Evolutionary conservation across 805 yeast genomes (phyloP).

Genomic region (Tetrapisispora phaffii): DNA sequence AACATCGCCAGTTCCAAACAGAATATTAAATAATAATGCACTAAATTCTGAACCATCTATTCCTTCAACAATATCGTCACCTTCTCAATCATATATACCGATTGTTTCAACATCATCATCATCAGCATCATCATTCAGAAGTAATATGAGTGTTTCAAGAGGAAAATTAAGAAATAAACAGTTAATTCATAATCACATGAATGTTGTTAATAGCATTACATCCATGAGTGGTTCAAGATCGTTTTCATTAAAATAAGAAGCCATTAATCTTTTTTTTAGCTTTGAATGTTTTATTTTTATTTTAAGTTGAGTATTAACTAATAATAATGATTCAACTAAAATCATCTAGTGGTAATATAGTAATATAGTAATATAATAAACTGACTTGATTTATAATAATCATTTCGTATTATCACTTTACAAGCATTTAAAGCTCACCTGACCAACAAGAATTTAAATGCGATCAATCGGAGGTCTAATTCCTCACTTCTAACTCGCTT

Average conservation of each 20-base stretch:
- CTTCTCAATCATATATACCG: not conserved
- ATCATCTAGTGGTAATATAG: too few species aligned
- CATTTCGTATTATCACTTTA: too few species aligned
- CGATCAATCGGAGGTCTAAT: too few species aligned
- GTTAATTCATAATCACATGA: constrained; percentile 14
- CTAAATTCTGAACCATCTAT: not conserved
- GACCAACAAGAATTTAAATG: too few species aligned
- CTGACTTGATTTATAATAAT: too few species aligned
- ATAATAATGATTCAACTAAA: too few species aligned
- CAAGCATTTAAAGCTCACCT: too few species aligned
- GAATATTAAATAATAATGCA: constrained; percentile 4
- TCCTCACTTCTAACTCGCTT: too few species aligned
- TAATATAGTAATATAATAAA: too few species aligned
- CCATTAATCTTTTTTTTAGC: too few species aligned
- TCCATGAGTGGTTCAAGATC: constrained; percentile 12
- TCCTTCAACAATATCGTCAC: not conserved
- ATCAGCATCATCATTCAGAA: constrained; percentile 13
- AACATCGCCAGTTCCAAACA: not conserved
- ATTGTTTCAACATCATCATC: constrained; percentile 4
- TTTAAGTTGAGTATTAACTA: too few species aligned
- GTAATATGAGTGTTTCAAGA: constrained; percentile 5
- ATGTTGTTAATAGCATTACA: constrained; percentile 12
- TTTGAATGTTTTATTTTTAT: too few species aligned
- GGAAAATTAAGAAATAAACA: constrained; percentile 6
- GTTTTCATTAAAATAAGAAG: not conserved